Evolutionary conservation across 306 rosid genomes (phyloP).

Genomic region (Hylodesmum podocarpum): DNA sequence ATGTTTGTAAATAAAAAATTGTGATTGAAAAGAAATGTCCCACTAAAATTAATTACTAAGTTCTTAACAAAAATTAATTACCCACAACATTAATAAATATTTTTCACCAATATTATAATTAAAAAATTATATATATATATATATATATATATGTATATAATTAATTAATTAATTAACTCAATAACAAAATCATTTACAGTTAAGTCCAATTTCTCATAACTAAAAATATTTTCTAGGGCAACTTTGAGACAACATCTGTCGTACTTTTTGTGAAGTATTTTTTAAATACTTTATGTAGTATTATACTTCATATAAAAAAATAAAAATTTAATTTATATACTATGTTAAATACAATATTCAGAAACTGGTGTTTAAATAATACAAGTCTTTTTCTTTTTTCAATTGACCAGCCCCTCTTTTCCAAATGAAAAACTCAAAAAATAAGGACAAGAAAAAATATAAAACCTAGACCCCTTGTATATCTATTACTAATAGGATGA

Average conservation of each 20-base stretch:
- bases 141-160: no score
- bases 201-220: neutral
- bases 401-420: neutral
- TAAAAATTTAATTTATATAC: neutral
- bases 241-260: neutral
- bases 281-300: neutral
- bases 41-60: no score
- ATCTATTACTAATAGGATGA: no score
- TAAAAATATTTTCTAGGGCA: neutral
- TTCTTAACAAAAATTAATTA: no score
- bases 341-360: neutral
- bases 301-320: neutral
- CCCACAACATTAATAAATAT: no score
- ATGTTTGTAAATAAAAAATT: no score
- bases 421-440: neutral
- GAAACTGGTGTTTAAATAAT: neutral
- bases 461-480: neutral
- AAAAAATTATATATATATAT: no score
- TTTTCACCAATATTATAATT: no score
- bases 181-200: neutral
- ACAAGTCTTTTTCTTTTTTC: neutral
- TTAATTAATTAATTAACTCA: neutral
- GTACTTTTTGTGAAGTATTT: neutral
- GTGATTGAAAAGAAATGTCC: no score
- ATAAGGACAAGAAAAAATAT: neutral